These are phyloP conservation scores for Beauveria scarabaeidicola DNA, from an alignment of 2,329 filamentous ascomycete species.

Conservation along the genomic window DNA sequence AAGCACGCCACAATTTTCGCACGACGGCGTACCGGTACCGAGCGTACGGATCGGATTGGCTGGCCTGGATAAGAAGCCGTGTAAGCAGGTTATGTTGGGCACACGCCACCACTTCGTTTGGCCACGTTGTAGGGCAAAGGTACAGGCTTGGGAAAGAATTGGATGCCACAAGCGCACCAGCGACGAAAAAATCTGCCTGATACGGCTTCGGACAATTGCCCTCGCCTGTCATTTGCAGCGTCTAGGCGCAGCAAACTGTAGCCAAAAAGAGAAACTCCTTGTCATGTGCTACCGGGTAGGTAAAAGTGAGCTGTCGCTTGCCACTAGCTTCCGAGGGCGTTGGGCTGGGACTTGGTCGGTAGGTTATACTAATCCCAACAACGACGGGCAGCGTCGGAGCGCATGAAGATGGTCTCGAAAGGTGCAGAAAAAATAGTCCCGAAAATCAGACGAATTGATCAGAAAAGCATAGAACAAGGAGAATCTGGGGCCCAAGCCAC, in stretches of 20 bases:
- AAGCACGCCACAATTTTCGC: neutral
- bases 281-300: conserved; percentile 9
- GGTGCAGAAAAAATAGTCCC: neutral
- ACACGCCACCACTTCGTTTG: neutral
- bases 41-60: neutral
- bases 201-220: neutral
- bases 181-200: neutral
- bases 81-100: neutral
- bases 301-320: conserved; percentile 2
- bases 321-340: neutral
- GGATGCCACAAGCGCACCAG: neutral
- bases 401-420: neutral
- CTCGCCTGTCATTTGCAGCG: neutral
- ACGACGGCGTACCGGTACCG: conserved; percentile 3
- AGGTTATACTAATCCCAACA: neutral
- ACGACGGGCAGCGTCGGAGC: neutral
- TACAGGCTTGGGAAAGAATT: neutral
- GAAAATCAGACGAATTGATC: no score
- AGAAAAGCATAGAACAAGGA: no score
- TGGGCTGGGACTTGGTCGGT: neutral
- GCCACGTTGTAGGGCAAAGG: neutral
- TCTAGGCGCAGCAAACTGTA: neutral
- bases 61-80: neutral
- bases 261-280: neutral
- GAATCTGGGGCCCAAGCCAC: neutral